These are phyloP conservation scores for Apostasia shenzhenica DNA, from an alignment of 106 monocot species.

Conservation along the genomic window DNA sequence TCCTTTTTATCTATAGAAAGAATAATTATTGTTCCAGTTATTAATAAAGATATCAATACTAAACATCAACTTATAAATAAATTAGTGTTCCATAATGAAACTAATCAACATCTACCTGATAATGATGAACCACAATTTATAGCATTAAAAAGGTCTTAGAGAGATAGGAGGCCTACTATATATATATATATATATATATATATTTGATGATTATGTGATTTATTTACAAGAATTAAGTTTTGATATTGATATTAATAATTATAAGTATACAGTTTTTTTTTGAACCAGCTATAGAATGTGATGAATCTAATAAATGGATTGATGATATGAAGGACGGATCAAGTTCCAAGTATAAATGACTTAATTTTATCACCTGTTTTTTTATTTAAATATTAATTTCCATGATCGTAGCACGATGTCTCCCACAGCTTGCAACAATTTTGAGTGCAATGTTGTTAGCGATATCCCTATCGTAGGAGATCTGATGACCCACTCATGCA, in stretches of 20 bases:
- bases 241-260: background rate
- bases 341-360: no score
- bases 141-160: background rate
- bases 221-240: background rate
- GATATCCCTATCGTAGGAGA: no score
- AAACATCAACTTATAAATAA: background rate
- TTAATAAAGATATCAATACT: background rate
- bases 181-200: no score
- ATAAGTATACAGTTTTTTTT: background rate
- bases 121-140: background rate
- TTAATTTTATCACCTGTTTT: no score
- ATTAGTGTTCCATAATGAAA: background rate
- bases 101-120: background rate
- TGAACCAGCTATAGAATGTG: background rate
- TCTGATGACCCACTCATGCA: no score
- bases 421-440: no score
- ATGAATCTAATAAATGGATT: background rate
- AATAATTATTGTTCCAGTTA: background rate
- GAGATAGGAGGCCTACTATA: background rate
- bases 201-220: background rate
- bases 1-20: no score
- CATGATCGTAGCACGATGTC: no score
- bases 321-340: no score
- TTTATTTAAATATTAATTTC: no score
- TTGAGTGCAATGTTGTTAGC: no score